Evolutionary conservation across 73 alveolate species (phyloP).

Genomic region (Breviolum minutum): DNA sequence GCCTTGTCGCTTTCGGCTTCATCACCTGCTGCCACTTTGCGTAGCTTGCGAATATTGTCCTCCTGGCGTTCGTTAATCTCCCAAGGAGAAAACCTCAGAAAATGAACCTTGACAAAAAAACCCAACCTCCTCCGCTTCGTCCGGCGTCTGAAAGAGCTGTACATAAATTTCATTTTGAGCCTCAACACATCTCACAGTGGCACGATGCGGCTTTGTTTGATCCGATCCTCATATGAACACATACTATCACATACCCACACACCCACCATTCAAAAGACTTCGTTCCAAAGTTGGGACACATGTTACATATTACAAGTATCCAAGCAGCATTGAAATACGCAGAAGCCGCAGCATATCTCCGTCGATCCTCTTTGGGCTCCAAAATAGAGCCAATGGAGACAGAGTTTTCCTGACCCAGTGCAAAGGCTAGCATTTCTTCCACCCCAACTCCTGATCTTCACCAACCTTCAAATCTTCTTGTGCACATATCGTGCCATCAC

Average conservation of each 20-base stretch:
- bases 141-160: slow-evolving; percentile 90
- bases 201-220: neutral
- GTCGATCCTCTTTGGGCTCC: slow-evolving; percentile 95
- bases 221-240: neutral
- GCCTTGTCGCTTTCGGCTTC: slow-evolving; percentile 66
- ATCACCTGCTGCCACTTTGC: slow-evolving; percentile 37
- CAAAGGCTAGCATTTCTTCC: too few species aligned
- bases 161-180: slow-evolving; percentile 86
- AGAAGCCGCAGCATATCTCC: slow-evolving; percentile 90
- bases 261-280: neutral
- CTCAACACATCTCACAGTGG: neutral
- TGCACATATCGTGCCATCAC: neutral
- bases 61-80: neutral
- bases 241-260: neutral
- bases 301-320: neutral
- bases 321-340: slow-evolving; percentile 61
- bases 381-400: slow-evolving; percentile 86
- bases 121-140: slow-evolving; percentile 74
- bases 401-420: slow-evolving; percentile 46
- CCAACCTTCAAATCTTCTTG: too few species aligned
- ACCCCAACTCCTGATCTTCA: too few species aligned
- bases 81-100: neutral
- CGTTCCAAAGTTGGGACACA: neutral
- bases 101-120: neutral
- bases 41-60: slow-evolving; percentile 80